Evolutionary conservation across 1,284 basidiomycete genomes (phyloP).

Genomic region (Singerocomus rubriflavus): DNA sequence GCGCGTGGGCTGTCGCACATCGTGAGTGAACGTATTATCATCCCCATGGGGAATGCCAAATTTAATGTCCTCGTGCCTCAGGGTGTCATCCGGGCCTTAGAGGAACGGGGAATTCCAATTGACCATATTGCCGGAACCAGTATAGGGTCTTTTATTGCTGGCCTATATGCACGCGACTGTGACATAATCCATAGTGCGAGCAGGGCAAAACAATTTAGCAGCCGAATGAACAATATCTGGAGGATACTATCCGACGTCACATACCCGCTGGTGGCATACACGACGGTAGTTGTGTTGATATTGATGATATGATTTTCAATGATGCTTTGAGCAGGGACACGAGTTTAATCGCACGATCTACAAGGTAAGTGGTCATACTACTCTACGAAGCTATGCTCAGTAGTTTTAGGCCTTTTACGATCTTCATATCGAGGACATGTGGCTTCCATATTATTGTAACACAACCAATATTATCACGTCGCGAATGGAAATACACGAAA

Average conservation of each 20-base stretch:
- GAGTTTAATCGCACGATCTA: slow-evolving; percentile 87
- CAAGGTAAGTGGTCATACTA: slow-evolving; percentile 48
- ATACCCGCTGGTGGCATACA: slow-evolving; percentile 96
- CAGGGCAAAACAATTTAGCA: slow-evolving; percentile 88
- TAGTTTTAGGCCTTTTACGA: slow-evolving; percentile 79
- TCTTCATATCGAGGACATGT: slow-evolving; percentile 97
- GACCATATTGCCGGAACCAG: slow-evolving; percentile 90
- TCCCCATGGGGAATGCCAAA: slow-evolving; percentile 16
- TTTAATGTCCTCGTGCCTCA: slow-evolving; percentile 28
- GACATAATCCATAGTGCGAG: slow-evolving; percentile 86
- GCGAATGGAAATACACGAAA: slow-evolving; percentile 96
- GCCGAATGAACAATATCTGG: slow-evolving; percentile 93
- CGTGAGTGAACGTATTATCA: slow-evolving; percentile 41
- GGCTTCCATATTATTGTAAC: slow-evolving; percentile 98
- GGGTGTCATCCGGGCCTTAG: slow-evolving; percentile 88
- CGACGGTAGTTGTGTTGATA: slow-evolving; percentile 65
- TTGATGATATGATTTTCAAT: slow-evolving; percentile 16
- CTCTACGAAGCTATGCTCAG: slow-evolving; percentile 6
- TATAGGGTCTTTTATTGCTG: slow-evolving; percentile 94
- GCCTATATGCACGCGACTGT: slow-evolving; percentile 91
- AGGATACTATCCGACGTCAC: slow-evolving; percentile 93
- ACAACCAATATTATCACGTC: slow-evolving; percentile 99
- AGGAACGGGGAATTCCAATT: slow-evolving; percentile 91
- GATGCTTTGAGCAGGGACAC: slow-evolving; percentile 59
- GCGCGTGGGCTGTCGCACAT: slow-evolving; percentile 94